Conservation (phyloP, 2,329 filamentous ascomycete genomes). For the Aureobasidium zeae region DNA sequence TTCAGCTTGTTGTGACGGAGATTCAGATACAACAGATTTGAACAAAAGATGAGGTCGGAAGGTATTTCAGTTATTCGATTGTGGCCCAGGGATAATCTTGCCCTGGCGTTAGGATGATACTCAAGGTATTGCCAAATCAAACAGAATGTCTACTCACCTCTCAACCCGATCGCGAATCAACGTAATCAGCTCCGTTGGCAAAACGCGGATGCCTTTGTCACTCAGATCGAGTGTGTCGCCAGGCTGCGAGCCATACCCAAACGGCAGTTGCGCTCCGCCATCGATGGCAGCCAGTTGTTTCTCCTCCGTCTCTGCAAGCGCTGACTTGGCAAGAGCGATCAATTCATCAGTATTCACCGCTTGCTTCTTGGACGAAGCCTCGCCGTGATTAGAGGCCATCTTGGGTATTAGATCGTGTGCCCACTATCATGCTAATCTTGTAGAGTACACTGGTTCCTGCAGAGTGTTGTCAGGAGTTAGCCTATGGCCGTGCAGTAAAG, state of each 20-base stretch:
- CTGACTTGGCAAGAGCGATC: conserved; percentile 17
- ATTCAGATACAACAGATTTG: conserved; percentile 69
- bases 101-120: conserved; percentile 20
- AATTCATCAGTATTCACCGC: conserved; percentile 15
- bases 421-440: conserved; percentile 6
- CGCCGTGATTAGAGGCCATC: conserved; percentile 13
- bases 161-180: conserved; percentile 66
- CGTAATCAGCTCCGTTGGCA: conserved; percentile 66
- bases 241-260: conserved; percentile 31
- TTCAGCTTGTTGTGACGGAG: conserved; percentile 65
- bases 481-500: not conserved
- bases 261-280: conserved; percentile 15
- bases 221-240: conserved; percentile 73
- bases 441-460: conserved; percentile 6
- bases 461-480: conserved; percentile 4
- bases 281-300: conserved; percentile 16
- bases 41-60: conserved; percentile 62
- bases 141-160: conserved; percentile 39
- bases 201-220: conserved; percentile 60
- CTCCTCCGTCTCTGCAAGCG: conserved; percentile 18
- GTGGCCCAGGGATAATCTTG: conserved; percentile 69
- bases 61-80: conserved; percentile 66
- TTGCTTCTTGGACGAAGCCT: conserved; percentile 10
- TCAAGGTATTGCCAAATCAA: not conserved
- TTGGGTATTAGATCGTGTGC: conserved; percentile 11